A percentile compares a stretch with the other conserved stretches of the same genome.
Conservation (phyloP, 225 moss, liverwort and hornwort species). For the Rhytidiadelphus loreus region DNA sequence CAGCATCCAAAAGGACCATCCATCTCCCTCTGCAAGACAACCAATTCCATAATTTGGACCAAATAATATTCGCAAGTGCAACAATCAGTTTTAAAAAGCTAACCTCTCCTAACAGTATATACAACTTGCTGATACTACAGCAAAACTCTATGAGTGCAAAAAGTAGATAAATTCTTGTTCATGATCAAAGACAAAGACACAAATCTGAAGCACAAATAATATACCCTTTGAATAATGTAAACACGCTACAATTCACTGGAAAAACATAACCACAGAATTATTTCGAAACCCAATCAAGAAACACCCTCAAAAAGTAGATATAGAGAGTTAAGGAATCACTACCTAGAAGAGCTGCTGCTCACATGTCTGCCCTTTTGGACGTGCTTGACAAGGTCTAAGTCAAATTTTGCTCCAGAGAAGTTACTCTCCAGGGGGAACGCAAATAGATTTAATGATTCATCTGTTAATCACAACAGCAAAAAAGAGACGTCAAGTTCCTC, state of each 20-base stretch:
- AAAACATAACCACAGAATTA: neutral
- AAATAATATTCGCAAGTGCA: neutral
- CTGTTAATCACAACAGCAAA: constrained; percentile 1
- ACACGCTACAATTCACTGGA: neutral
- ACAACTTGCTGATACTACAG: neutral
- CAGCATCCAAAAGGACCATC: constrained; percentile 96
- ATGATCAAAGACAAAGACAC: neutral
- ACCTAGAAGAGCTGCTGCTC: constrained; percentile 37
- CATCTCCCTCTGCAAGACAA: constrained; percentile 49
- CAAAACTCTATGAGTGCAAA: neutral
- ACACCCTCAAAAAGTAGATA: neutral
- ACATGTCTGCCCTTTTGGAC: constrained; percentile 52
- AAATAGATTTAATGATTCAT: constrained; percentile 51
- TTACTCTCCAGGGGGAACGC: constrained; percentile 89
- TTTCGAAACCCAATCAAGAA: neutral
- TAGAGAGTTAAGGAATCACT: neutral
- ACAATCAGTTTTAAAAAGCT: neutral
- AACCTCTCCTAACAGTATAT: neutral
- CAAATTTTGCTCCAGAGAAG: constrained; percentile 76
- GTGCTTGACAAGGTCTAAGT: constrained; percentile 52
- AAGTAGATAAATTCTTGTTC: neutral
- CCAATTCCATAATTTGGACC: neutral
- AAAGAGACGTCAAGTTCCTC: neutral
- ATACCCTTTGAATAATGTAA: neutral
- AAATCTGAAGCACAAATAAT: neutral